Base-by-base conservation (phyloP, 805 yeast species). In the Lipomyces starkeyi region DNA sequence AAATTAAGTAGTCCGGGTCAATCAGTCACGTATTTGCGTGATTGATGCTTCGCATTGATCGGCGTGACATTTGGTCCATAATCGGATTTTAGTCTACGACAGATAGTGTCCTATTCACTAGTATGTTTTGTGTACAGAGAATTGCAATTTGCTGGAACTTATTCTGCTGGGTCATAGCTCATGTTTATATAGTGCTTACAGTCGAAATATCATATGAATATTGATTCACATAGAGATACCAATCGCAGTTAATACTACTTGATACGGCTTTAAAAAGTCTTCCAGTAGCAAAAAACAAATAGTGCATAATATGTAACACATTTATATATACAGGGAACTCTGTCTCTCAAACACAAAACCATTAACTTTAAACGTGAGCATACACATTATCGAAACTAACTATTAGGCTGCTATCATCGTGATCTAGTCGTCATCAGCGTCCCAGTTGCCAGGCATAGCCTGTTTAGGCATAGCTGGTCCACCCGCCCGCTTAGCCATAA, bases 401-500 rank as follows among this genome's bases (percentile, higher is more conserved):
- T 7, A n/a, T 17, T n/a, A 43, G 22, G 9, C 8, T 17, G 20
- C 14, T 43, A n/a, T 2, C 8, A n/a, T 43, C 49, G 49, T n/a
- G 9, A 43, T 43, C 49, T 43, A 67, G 61, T 68, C 69, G 29
- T 93, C 97, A 69, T 85, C 97, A 80, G 89, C 95, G 77, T 93
- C 98, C 98, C 98, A 93, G 82, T 92, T 93, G 69, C 97, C 97
- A 58, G 95, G 94, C 79, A 87, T 88, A 73, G 89, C 89, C 77
- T 91, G 96, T 72, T 85, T 83, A 43, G 97, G 97, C 85, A 93
- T 88, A 40, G 83, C 88, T 60, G 99, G 99, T 27, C 99, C 99
- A 73, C 99, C 99, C 1, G 98, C 98, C 78, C 97, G 88, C 86
- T 94, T 94, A 58, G 99, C 98, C 95, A 94, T 95, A 78, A 94